Percentiles rank a stretch among this genome's conserved stretches.
Conservation (phyloP, 2,329 filamentous ascomycete genomes). For the Phialophora chinensis region DNA sequence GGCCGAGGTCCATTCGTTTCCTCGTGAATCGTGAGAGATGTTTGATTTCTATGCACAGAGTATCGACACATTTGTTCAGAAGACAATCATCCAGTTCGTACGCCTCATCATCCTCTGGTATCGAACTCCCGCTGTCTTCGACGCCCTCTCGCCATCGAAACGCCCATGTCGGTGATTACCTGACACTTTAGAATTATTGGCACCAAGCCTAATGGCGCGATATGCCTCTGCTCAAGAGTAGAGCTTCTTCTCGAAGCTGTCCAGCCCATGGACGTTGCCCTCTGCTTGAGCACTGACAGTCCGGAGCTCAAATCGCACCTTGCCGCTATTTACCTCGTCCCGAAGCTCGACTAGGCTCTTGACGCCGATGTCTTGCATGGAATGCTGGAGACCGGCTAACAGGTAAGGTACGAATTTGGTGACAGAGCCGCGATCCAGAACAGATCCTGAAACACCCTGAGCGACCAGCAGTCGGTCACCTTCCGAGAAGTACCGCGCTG, state of each 20-base stretch:
- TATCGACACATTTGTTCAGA: neutral
- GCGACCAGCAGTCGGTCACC: conserved; percentile 93
- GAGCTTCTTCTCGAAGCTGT: conserved; percentile 99
- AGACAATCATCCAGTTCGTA: neutral
- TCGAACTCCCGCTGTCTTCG: neutral
- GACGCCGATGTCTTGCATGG: conserved; percentile 91
- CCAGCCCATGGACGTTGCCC: conserved; percentile 93
- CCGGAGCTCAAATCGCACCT: conserved; percentile 88
- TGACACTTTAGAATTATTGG: neutral
- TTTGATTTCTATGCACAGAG: conserved; percentile 1
- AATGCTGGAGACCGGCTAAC: conserved; percentile 94
- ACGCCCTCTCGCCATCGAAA: neutral
- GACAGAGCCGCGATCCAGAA: conserved; percentile 70
- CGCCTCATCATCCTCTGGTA: neutral
- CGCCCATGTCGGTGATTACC: neutral
- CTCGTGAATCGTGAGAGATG: neutral
- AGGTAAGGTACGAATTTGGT: conserved; percentile 97
- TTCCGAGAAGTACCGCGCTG: conserved; percentile 97
- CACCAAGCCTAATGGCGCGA: neutral
- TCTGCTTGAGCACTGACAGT: conserved; percentile 95
- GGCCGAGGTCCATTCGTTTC: neutral
- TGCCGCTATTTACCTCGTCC: conserved; percentile 72
- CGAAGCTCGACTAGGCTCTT: conserved; percentile 80
- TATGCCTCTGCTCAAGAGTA: conserved; percentile 69
- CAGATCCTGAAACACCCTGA: conserved; percentile 86